A percentile compares a stretch with the other conserved stretches of the same genome.
phyloP scores from a whole-genome alignment of 2,329 filamentous ascomycete genomes.

The Aschersonia sp. region DNA sequence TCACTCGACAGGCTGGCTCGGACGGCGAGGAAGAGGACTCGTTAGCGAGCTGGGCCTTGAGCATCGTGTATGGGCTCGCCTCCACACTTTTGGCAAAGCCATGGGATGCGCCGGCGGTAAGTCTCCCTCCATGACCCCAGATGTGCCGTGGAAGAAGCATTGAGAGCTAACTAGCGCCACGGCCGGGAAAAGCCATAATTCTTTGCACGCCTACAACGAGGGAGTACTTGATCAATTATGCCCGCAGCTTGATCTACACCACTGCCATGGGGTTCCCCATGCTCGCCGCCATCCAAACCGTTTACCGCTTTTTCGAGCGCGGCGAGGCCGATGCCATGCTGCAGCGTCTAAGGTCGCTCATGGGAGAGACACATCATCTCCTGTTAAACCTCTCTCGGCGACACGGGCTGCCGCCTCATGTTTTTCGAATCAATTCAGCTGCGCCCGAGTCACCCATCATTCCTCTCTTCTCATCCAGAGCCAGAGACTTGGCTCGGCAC shows the following conservation, averaged over 20 bases:
- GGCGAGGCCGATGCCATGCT: conserved; percentile 28
- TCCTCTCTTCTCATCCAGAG: conserved; percentile 41
- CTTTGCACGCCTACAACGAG: conserved; percentile 45
- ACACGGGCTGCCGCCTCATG: conserved; percentile 6
- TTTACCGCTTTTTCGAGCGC: conserved; percentile 39
- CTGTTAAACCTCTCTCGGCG: conserved; percentile 22
- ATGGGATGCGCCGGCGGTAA: conserved; percentile 55
- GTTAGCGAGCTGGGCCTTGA: conserved; percentile 44
- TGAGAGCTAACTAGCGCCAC: too few relatives aligned
- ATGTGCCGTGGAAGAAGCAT: too few relatives aligned
- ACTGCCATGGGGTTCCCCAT: conserved; percentile 51
- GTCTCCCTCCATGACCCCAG: conserved; percentile 6
- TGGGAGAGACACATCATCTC: conserved; percentile 26
- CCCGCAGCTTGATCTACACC: conserved; percentile 61
- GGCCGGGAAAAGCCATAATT: conserved; percentile 27
- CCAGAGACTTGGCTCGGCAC: conserved; percentile 40
- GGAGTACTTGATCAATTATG: conserved; percentile 61
- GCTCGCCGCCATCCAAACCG: conserved; percentile 41
- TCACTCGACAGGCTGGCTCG: conserved; percentile 49
- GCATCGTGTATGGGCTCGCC: conserved; percentile 36
- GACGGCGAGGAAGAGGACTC: conserved; percentile 38
- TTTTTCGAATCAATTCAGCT: conserved; percentile 19
- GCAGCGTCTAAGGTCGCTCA: conserved; percentile 16
- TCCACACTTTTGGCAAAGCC: conserved; percentile 56
- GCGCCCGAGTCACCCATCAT: conserved; percentile 47